Percentiles rank a stretch among this genome's conserved stretches.
phyloP scores from a whole-genome alignment of 352 stramenopile genomes.

The Phytophthora uliginosa region DNA sequence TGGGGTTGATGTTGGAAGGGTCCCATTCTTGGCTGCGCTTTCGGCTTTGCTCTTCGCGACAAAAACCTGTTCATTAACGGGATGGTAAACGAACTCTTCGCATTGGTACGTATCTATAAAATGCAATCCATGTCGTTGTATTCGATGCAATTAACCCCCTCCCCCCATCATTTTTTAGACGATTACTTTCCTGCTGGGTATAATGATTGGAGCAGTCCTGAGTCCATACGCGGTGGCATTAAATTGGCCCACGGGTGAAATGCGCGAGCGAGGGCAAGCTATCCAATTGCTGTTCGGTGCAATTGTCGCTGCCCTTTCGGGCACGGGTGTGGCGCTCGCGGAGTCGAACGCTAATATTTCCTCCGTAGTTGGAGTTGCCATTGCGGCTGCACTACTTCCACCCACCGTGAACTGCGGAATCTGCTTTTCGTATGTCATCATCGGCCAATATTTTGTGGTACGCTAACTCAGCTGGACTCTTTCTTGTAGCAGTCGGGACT shows the following conservation, averaged over 20 bases:
- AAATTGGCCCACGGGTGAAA: slow-evolving; percentile 88
- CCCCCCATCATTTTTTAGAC: slow-evolving; percentile 36
- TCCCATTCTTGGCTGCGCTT: slow-evolving; percentile 86
- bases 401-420: slow-evolving; percentile 91
- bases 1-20: slow-evolving; percentile 44
- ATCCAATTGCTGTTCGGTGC: slow-evolving; percentile 87
- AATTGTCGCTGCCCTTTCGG: slow-evolving; percentile 80
- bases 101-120: slow-evolving; percentile 51
- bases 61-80: slow-evolving; percentile 88
- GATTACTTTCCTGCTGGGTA: slow-evolving; percentile 82
- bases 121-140: neutral
- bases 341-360: slow-evolving; percentile 92
- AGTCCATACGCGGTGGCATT: slow-evolving; percentile 82
- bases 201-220: slow-evolving; percentile 84
- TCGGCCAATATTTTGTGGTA: slow-evolving; percentile 89
- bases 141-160: neutral
- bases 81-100: slow-evolving; percentile 86
- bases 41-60: slow-evolving; percentile 84
- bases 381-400: slow-evolving; percentile 82
- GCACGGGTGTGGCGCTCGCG: slow-evolving; percentile 79
- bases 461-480: neutral
- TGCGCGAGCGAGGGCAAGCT: slow-evolving; percentile 80
- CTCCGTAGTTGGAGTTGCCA: slow-evolving; percentile 91
- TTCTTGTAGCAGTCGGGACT: neutral
- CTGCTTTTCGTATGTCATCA: slow-evolving; percentile 89